Conservation (phyloP, 257 asterid genomes). For the Solanum appendiculatum region DNA sequence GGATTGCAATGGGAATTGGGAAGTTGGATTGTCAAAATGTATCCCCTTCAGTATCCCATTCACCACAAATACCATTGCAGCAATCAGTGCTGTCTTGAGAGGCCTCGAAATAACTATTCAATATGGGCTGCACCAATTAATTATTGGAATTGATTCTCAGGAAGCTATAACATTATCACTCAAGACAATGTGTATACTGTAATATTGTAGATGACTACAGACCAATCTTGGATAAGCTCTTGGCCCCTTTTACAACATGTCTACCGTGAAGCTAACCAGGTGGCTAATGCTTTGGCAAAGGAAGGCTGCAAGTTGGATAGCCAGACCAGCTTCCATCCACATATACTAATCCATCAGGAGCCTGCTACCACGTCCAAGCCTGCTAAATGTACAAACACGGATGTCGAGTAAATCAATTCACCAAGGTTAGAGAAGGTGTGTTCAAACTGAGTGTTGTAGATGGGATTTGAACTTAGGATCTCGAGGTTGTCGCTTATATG, state of each 20-base stretch:
- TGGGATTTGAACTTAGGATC: background rate
- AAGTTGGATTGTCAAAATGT: background rate
- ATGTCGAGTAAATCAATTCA: background rate
- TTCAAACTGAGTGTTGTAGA: background rate
- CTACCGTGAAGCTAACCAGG: background rate
- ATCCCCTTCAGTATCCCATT: background rate
- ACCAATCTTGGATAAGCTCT: background rate
- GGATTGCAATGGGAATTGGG: background rate
- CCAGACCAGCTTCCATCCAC: background rate
- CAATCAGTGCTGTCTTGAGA: background rate
- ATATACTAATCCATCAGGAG: background rate
- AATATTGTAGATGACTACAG: background rate
- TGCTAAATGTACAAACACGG: background rate
- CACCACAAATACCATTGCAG: background rate
- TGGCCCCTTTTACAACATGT: background rate
- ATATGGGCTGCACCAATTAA: background rate
- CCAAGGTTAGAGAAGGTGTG: background rate
- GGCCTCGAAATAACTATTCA: background rate
- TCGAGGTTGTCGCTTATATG: background rate
- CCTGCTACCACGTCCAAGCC: background rate
- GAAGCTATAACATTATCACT: background rate
- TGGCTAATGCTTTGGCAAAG: background rate
- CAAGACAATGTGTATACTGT: background rate
- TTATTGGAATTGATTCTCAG: background rate
- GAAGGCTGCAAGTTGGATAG: background rate